Evolutionary conservation across 2,329 filamentous ascomycete genomes (phyloP), one percentile per base, ranked within the genome.

Genomic region (Corniculantispora saksenae): DNA sequence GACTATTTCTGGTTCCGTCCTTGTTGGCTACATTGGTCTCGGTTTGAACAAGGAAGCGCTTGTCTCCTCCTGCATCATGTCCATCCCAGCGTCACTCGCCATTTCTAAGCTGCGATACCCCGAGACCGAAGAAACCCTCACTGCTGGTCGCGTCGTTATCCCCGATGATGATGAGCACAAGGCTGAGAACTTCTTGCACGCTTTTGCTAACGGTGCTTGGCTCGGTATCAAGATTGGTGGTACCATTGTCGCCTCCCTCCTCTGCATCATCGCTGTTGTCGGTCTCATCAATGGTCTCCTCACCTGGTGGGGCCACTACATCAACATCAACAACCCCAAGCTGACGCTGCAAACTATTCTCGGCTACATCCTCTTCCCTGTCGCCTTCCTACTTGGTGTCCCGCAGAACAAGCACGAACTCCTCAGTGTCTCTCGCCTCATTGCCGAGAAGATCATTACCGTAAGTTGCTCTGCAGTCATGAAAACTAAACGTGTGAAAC

Each of bases 61-160:
- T 55, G 90, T 97, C 32, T 97, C 92, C 2, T 94, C 91, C 9
- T 97, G 93, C 75, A 93, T 97, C 76, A 97, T 97, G 94, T 94
- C 91, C 71, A 97, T 97, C 69, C 94, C 94, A 0, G 93, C 93
- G 1, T 96, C 93, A 3, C 84, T 97, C 17, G 93, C 93, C 59
- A 89, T 95, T 67, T 94, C 91, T 68, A 97, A 97, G 81, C 84
- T 97, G 72, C 90, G 94, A 65, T 97, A 91, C 76, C 94, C 94
- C 3, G 94, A 97, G 80, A 90, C 88, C 3, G 92, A 97, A 76
- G 91, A 94, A 77, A 91, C 92, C 0, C 82, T 97, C 43, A 97
- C 93, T 0, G 90, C 91, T 5, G 92, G 93, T 64, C 87, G 88
- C 21, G 90, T 95, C 35, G 88, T 94, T 50, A 86, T 97, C 29